Conservation (phyloP, 2,329 filamentous ascomycete species). For the Ophiocordyceps sinensis region DNA sequence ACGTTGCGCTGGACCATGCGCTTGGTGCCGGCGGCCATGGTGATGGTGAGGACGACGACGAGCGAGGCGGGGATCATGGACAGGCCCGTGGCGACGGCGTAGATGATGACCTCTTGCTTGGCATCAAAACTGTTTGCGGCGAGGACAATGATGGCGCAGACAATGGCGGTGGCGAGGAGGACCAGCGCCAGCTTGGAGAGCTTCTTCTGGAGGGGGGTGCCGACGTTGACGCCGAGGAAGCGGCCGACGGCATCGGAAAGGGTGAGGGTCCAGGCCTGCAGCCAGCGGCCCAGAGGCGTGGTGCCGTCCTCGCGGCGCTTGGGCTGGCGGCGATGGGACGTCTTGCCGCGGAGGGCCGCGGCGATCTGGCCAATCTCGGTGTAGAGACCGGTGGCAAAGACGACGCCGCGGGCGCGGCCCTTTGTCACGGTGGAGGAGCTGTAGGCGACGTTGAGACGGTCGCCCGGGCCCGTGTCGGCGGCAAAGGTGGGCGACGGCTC, state of each 20-base stretch:
- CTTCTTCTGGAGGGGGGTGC: constrained; percentile 56
- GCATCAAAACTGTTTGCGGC: constrained; percentile 25
- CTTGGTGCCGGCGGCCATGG: constrained; percentile 40
- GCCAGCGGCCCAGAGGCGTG: constrained; percentile 14
- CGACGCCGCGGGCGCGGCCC: constrained; percentile 43
- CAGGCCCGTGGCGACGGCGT: constrained; percentile 29
- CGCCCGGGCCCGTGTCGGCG: constrained; percentile 32
- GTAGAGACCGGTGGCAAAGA: constrained; percentile 45
- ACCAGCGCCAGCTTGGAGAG: constrained; percentile 54
- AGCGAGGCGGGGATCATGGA: constrained; percentile 38
- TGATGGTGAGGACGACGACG: constrained; percentile 40
- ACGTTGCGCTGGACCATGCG: constrained; percentile 38
- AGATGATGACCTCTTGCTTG: constrained; percentile 25
- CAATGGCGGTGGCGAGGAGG: constrained; percentile 44
- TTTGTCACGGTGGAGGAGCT: constrained; percentile 48
- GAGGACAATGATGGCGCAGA: constrained; percentile 30
- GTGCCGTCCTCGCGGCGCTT: constrained; percentile 30
- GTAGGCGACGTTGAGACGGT: constrained; percentile 48
- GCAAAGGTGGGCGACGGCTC: constrained; percentile 27
- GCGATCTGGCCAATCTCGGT: constrained; percentile 51
- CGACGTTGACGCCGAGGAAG: constrained; percentile 36
- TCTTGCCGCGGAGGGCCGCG: constrained; percentile 24
- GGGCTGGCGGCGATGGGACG: constrained; percentile 17
- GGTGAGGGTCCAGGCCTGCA: constrained; percentile 23
- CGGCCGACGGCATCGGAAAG: constrained; percentile 21